These are phyloP conservation scores for Tillandsia leiboldiana DNA, from an alignment of 176 grass and related monocot genomes.

Conservation along the genomic window DNA sequence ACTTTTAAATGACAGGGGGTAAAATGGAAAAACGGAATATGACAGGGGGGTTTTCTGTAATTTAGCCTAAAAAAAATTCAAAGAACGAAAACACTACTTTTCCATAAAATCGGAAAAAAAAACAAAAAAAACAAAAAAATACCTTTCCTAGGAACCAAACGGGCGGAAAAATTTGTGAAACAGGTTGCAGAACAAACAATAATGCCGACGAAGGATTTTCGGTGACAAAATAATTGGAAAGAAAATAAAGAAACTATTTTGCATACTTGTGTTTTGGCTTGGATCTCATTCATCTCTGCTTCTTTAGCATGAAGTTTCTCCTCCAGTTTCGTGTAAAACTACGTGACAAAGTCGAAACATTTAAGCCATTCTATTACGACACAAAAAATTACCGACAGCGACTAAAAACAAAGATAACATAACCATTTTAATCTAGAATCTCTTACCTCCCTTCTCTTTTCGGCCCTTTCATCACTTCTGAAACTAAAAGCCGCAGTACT, in stretches of 20 bases:
- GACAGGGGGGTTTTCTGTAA: too few relatives aligned
- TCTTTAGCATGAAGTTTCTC: constrained; percentile 18
- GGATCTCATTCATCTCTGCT: constrained; percentile 24
- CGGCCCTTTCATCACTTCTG: constrained; percentile 19
- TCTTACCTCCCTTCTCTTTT: constrained; percentile 23
- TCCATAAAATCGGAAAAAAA: too few relatives aligned
- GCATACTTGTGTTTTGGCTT: constrained; percentile 20
- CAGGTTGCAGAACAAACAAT: background rate
- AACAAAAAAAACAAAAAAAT: too few relatives aligned
- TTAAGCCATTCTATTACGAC: background rate
- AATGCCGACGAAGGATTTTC: too few relatives aligned
- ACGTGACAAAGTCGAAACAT: background rate
- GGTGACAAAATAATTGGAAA: background rate
- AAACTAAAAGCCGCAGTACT: constrained; percentile 7
- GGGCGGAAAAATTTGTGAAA: background rate
- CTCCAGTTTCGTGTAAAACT: constrained; percentile 25
- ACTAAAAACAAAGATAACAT: too few relatives aligned
- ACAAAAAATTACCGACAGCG: too few relatives aligned
- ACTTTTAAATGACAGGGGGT: too few relatives aligned
- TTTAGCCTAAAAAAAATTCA: too few relatives aligned
- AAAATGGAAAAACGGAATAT: too few relatives aligned
- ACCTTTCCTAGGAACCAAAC: too few relatives aligned
- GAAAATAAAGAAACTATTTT: background rate
- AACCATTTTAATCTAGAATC: background rate
- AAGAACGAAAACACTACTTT: too few relatives aligned